Base-by-base conservation (phyloP, 2,329 filamentous ascomycete genomes). In the Penicillium sp. region DNA sequence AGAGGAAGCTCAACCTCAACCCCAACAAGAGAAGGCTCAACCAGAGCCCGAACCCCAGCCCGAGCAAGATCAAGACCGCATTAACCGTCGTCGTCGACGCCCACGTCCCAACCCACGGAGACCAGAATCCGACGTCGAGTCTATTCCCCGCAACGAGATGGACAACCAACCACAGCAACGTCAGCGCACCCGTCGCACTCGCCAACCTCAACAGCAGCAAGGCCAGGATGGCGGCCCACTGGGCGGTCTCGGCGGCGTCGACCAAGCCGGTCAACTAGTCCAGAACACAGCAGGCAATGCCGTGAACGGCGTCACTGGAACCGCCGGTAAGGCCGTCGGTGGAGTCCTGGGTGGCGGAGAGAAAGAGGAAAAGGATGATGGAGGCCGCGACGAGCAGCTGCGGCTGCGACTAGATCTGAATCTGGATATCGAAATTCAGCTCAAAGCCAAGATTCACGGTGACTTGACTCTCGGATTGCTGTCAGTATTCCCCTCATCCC, bases 391-490 rank as follows among this genome's bases (percentile, higher is more conserved):
- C 42, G 81, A 87, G 54, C 82, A 84, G 26, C 63, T 87, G 57
- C 80, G 80, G 60, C 64, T 89, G 57, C 76, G 80, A 25, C 68
- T 92, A 14, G 85, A 89, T 58, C 68, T 87, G 38, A 88, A 89
- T 63, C 70, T 92, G 40, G 85, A 92, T 50, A 75, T 92, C 33
- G 85, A 92, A 64, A 85, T 92, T 45, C 82, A 87, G 54, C 74
- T 92, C 44, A 92, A 92, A 72, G 85, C 85, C 13, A 82, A 82
- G 63, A 88, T 92, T 49, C 80, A 88, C 54, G 87, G 87, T 57
- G 87, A 93, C 67, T 67, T 93, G 48, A 88, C 85, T 22, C 65
- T 92, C 48, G 82, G 80, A 48, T 72, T 92, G 56, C 77, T 84
- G 83, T 86, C 74, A 71, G 78, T 80, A 47, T 45, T 22, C 4